Evolutionary conservation across 163 green algal species (phyloP).

Genomic region (Chlorella variabilis): DNA sequence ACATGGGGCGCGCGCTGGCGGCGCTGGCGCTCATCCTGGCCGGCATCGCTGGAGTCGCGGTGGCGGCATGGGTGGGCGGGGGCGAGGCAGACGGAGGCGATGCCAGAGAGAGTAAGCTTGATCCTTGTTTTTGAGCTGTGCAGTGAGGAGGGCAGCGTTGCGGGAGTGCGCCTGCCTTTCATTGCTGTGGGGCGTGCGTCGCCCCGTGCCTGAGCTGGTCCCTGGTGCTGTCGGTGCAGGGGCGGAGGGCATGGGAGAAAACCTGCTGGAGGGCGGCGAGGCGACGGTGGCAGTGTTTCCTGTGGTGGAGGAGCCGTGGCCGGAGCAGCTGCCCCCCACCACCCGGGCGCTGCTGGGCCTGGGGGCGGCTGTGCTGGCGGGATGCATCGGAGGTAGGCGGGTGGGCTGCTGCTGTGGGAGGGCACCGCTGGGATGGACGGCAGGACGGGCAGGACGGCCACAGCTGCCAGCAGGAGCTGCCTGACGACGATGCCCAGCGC

Average conservation of each 20-base stretch:
- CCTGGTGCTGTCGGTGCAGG: too few species aligned
- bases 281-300: neutral
- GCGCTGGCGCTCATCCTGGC: slow-evolving; percentile 48
- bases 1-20: slow-evolving; percentile 23
- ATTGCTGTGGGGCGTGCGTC: too few species aligned
- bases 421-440: too few species aligned
- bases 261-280: neutral
- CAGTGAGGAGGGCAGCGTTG: too few species aligned
- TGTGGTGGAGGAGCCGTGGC: neutral
- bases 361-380: slow-evolving; percentile 6
- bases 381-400: slow-evolving; percentile 10
- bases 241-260: neutral
- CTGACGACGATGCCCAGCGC: neutral
- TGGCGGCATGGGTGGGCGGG: neutral
- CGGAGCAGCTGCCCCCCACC: neutral
- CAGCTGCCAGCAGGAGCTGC: neutral
- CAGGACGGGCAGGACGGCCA: too few species aligned
- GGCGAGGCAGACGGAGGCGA: neutral
- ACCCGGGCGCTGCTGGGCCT: slow-evolving; percentile 2
- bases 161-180: too few species aligned
- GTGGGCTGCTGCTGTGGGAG: neutral
- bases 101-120: too few species aligned
- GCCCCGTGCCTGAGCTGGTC: too few species aligned
- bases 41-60: slow-evolving; percentile 45
- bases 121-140: too few species aligned